Conservation (phyloP, 106 monocot genomes). For the Allium cepa region DNA sequence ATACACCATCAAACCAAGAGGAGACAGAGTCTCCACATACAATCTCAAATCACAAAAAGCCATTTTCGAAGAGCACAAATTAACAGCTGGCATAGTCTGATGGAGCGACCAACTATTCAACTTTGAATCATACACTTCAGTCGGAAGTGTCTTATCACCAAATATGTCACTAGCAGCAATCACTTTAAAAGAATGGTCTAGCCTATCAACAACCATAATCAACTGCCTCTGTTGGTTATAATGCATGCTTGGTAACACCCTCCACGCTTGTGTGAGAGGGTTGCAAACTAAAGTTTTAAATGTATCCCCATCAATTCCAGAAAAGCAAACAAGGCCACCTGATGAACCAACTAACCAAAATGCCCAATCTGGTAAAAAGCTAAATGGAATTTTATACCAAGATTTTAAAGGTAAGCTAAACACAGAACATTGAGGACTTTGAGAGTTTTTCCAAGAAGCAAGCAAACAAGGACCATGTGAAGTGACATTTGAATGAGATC, state of each 20-base stretch:
- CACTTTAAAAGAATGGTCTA: constrained; percentile 51
- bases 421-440: constrained; percentile 52
- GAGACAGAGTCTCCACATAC: constrained; percentile 75
- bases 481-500: constrained; percentile 47
- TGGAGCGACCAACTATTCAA: constrained; percentile 56
- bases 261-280: constrained; percentile 58
- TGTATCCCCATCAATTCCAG: constrained; percentile 57
- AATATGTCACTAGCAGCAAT: constrained; percentile 70
- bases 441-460: constrained; percentile 58
- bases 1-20: constrained; percentile 82
- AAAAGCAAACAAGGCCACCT: constrained; percentile 75
- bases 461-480: constrained; percentile 80
- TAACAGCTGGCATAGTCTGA: constrained; percentile 74
- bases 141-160: constrained; percentile 66
- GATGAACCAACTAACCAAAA: constrained; percentile 82
- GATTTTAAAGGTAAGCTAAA: constrained; percentile 68
- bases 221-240: constrained; percentile 80
- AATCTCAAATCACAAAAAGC: constrained; percentile 77
- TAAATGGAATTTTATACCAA: constrained; percentile 64
- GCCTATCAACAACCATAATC: constrained; percentile 53
- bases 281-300: constrained; percentile 74
- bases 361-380: constrained; percentile 66
- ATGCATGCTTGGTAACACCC: constrained; percentile 64
- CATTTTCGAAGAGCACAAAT: constrained; percentile 81
- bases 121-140: constrained; percentile 74